A percentile compares a stretch with the other conserved stretches of the same genome.
Evolutionary conservation across 495 filamentous ascomycete genomes (phyloP).

Genomic region (Podospora appendiculata): DNA sequence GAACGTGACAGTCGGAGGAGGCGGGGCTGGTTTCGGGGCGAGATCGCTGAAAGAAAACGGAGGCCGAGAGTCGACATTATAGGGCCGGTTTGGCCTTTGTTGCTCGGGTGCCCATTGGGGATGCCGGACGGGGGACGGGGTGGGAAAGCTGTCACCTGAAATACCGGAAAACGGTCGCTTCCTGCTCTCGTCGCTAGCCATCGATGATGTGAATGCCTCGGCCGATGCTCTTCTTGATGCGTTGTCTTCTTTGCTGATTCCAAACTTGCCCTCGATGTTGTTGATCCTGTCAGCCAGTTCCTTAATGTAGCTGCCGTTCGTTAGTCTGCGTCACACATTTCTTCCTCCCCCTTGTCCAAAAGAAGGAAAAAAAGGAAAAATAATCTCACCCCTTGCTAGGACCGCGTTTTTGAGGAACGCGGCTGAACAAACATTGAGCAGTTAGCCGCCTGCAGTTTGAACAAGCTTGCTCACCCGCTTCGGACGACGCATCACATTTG

Average conservation of each 20-base stretch:
- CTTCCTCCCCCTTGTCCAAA: not conserved
- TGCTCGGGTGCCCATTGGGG: conserved; percentile 29
- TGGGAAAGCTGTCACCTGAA: conserved; percentile 29
- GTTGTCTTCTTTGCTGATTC: conserved; percentile 18
- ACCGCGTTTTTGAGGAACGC: conserved; percentile 89
- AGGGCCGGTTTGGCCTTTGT: conserved; percentile 33
- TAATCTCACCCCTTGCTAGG: conserved; percentile 82
- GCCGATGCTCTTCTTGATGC: conserved; percentile 25
- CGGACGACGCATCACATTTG: conserved; percentile 81
- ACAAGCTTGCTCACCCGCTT: conserved; percentile 71
- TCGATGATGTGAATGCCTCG: conserved; percentile 28
- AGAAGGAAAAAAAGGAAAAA: not conserved
- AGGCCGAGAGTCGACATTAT: conserved; percentile 17
- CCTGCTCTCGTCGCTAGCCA: conserved; percentile 25
- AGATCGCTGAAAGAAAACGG: conserved; percentile 35
- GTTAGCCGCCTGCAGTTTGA: conserved; percentile 77
- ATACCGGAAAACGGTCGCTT: conserved; percentile 42
- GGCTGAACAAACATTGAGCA: conserved; percentile 77
- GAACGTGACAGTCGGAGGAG: conserved; percentile 10
- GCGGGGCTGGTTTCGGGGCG: conserved; percentile 22
- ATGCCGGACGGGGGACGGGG: conserved; percentile 23
- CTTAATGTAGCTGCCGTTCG: conserved; percentile 73
- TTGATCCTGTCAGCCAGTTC: conserved; percentile 86
- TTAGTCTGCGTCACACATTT: not conserved
- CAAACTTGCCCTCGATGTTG: conserved; percentile 62